Evolutionary conservation across 2,329 filamentous ascomycete species (phyloP).

Genomic region (Botrytis porri): DNA sequence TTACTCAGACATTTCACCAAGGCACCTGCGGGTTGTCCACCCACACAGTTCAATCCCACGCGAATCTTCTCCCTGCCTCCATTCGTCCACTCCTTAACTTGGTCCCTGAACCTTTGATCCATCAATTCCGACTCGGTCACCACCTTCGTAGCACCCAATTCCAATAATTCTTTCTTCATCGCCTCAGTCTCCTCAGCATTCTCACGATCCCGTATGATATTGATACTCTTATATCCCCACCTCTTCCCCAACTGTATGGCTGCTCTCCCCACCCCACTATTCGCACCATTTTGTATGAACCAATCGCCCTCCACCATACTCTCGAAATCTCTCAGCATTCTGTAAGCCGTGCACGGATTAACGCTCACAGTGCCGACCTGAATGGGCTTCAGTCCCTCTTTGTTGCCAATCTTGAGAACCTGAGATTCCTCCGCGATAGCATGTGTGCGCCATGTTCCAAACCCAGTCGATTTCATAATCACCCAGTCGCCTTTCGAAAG

Average conservation of each 20-base stretch:
- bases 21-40: constrained; percentile 76
- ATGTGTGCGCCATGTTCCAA: constrained; percentile 95
- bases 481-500: constrained; percentile 81
- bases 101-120: constrained; percentile 44
- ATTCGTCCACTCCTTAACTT: constrained; percentile 61
- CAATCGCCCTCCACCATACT: constrained; percentile 71
- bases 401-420: constrained; percentile 68
- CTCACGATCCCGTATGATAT: constrained; percentile 74
- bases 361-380: constrained; percentile 88
- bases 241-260: constrained; percentile 82
- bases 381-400: constrained; percentile 65
- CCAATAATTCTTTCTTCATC: constrained; percentile 58
- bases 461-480: constrained; percentile 76
- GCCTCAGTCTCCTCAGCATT: constrained; percentile 61
- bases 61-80: constrained; percentile 69
- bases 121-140: constrained; percentile 50
- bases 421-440: constrained; percentile 61
- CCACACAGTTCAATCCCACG: constrained; percentile 89
- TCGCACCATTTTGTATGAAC: constrained; percentile 97
- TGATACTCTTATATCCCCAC: constrained; percentile 90
- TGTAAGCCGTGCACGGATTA: constrained; percentile 92
- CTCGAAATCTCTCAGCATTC: constrained; percentile 82
- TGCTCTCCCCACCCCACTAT: constrained; percentile 85
- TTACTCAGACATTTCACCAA: constrained; percentile 71
- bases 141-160: constrained; percentile 53